These are phyloP conservation scores for Psidium friedrichsthalianum DNA, from an alignment of 345 rosid species.

Conservation along the genomic window DNA sequence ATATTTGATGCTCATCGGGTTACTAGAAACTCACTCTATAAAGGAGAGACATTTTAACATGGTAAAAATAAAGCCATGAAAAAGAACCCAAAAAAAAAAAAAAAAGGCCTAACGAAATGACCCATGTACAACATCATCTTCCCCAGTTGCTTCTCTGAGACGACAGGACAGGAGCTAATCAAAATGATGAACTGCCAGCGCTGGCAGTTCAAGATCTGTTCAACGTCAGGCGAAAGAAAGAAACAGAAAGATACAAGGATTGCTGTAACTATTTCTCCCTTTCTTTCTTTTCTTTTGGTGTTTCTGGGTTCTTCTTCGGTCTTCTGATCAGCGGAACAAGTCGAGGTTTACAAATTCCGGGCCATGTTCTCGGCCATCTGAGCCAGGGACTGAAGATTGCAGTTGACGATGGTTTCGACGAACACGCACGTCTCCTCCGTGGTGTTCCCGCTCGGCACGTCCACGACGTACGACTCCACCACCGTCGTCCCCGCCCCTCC, in stretches of 20 bases:
- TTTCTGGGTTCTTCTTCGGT: neutral
- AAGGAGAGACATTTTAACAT: neutral
- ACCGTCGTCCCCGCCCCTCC: slow-evolving; percentile 42
- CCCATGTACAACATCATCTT: neutral
- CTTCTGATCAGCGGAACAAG: neutral
- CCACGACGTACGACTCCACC: slow-evolving; percentile 83
- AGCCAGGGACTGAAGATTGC: slow-evolving; percentile 85
- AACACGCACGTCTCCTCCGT: slow-evolving; percentile 76
- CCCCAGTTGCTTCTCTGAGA: neutral
- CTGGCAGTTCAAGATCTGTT: neutral
- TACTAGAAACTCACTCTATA: neutral
- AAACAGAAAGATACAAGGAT: neutral
- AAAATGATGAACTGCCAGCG: neutral
- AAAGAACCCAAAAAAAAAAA: neutral
- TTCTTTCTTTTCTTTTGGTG: neutral
- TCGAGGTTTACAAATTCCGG: neutral
- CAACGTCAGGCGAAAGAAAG: neutral
- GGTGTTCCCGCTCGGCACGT: slow-evolving; percentile 73
- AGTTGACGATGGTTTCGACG: slow-evolving; percentile 68
- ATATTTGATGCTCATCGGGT: neutral
- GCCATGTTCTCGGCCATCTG: slow-evolving; percentile 50
- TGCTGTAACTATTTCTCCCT: neutral
- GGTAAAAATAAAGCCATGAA: neutral
- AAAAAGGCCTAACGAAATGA: neutral
- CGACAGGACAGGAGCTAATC: neutral